phyloP scores from a whole-genome alignment of 2,329 filamentous ascomycete genomes.

The Coniochaeta sp. region DNA sequence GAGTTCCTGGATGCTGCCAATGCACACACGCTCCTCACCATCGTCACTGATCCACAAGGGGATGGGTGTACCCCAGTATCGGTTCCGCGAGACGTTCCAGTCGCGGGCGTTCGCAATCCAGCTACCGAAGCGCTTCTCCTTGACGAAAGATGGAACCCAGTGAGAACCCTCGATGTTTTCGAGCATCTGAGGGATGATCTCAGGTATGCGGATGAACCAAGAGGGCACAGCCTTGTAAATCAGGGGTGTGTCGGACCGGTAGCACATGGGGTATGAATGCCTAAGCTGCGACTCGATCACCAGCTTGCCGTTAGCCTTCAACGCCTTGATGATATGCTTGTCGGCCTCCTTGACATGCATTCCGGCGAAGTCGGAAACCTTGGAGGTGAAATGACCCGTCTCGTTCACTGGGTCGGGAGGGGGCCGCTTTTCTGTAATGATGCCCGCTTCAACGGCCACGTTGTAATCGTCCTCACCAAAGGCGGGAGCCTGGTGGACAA shows the following conservation, averaged over 20 bases:
- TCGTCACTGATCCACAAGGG: slow-evolving; percentile 91
- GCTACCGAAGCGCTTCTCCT: slow-evolving; percentile 82
- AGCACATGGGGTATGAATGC: slow-evolving; percentile 92
- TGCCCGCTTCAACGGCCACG: slow-evolving; percentile 65
- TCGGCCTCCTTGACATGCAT: slow-evolving; percentile 89
- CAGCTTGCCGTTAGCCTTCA: slow-evolving; percentile 69
- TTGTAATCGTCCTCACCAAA: slow-evolving; percentile 97
- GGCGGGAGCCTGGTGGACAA: slow-evolving; percentile 88
- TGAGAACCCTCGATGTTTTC: slow-evolving; percentile 81
- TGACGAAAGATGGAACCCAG: slow-evolving; percentile 87
- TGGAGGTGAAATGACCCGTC: slow-evolving; percentile 67
- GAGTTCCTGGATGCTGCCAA: slow-evolving; percentile 79
- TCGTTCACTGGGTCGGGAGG: slow-evolving; percentile 93
- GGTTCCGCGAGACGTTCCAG: slow-evolving; percentile 91
- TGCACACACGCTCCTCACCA: slow-evolving; percentile 74
- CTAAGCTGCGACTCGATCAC: slow-evolving; percentile 80
- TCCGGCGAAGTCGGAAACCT: slow-evolving; percentile 74
- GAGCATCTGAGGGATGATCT: slow-evolving; percentile 82
- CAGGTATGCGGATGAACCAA: slow-evolving; percentile 87
- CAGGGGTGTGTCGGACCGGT: slow-evolving; percentile 87
- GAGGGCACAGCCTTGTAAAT: slow-evolving; percentile 89
- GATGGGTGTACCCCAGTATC: slow-evolving; percentile 93
- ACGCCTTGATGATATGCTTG: slow-evolving; percentile 78
- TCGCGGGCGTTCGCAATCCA: slow-evolving; percentile 90
- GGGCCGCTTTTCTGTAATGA: slow-evolving; percentile 67